Conservation (phyloP, 805 yeast genomes). For the Starmerella geochares region DNA sequence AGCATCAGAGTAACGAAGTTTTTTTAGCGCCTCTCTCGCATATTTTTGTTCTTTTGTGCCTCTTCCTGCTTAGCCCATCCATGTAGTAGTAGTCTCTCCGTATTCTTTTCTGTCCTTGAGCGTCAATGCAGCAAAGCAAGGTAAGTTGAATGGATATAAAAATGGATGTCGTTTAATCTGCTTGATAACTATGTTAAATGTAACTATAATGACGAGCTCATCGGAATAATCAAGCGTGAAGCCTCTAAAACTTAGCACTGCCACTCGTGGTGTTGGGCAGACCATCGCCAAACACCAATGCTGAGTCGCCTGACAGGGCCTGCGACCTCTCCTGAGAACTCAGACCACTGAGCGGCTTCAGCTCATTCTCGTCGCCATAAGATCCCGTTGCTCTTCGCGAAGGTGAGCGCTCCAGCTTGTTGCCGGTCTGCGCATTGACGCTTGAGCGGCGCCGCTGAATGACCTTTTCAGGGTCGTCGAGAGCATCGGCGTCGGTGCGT, state of each 20-base stretch:
- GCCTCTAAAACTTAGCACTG: neutral
- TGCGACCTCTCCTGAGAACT: constrained; percentile 4
- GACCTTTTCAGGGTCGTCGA: neutral
- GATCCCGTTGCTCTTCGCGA: constrained; percentile 19
- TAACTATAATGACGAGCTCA: too few species aligned
- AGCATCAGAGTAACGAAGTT: too few species aligned
- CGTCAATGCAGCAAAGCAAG: too few species aligned
- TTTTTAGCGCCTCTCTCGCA: too few species aligned
- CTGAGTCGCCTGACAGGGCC: constrained; percentile 9
- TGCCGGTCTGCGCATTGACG: neutral
- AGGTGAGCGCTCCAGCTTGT: neutral
- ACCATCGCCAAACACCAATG: constrained; percentile 8
- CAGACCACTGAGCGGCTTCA: constrained; percentile 16
- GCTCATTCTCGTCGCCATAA: constrained; percentile 13
- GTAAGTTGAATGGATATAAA: too few species aligned
- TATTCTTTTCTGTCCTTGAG: too few species aligned
- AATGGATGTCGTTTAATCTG: too few species aligned
- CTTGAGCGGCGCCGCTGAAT: constrained; percentile 16
- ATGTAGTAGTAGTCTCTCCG: too few species aligned
- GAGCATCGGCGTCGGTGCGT: constrained; percentile 3
- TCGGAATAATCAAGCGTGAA: too few species aligned
- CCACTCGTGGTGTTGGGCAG: constrained; percentile 9
- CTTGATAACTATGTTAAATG: too few species aligned
- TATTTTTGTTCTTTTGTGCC: too few species aligned
- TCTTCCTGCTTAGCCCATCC: too few species aligned